Conservation (phyloP, 2,329 filamentous ascomycete genomes). For the Sclerotinia nivalis region DNA sequence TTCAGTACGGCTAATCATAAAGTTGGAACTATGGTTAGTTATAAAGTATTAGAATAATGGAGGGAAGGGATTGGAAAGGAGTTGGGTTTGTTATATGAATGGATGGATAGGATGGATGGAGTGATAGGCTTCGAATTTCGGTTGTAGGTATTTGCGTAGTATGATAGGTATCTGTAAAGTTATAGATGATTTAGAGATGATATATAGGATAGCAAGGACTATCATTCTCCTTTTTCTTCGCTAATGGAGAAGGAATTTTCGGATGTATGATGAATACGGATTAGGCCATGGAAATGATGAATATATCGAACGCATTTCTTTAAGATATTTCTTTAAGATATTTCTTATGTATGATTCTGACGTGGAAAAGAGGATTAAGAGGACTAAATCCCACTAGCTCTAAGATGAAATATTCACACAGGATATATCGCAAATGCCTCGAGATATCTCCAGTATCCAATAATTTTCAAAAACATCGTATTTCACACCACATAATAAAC, state of each 20-base stretch:
- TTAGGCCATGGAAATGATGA: neutral
- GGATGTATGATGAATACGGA: neutral
- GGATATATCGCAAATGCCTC: neutral
- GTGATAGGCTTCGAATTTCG: neutral
- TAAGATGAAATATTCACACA: neutral
- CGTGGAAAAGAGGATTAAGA: no score
- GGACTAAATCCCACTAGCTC: neutral
- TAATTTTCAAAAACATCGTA: neutral
- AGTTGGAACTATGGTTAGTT: conserved; percentile 94
- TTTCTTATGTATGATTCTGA: neutral
- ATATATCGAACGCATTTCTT: neutral
- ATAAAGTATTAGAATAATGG: conserved; percentile 56
- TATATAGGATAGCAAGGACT: conserved; percentile 21
- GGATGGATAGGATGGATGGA: neutral
- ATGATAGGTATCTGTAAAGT: conserved; percentile 15
- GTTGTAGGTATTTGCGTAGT: neutral
- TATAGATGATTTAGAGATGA: conserved; percentile 11
- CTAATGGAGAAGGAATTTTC: neutral
- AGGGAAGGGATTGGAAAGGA: neutral
- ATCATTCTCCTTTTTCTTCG: conserved; percentile 2
- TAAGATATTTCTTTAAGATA: neutral
- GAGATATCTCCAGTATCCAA: neutral
- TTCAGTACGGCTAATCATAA: conserved; percentile 95
- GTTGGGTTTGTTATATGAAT: neutral
- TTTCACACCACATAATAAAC: neutral